Percentiles rank a stretch among this genome's conserved stretches.
Conservation (phyloP, 768 basidiomycete genomes). For the Boletus coccyginus region DNA sequence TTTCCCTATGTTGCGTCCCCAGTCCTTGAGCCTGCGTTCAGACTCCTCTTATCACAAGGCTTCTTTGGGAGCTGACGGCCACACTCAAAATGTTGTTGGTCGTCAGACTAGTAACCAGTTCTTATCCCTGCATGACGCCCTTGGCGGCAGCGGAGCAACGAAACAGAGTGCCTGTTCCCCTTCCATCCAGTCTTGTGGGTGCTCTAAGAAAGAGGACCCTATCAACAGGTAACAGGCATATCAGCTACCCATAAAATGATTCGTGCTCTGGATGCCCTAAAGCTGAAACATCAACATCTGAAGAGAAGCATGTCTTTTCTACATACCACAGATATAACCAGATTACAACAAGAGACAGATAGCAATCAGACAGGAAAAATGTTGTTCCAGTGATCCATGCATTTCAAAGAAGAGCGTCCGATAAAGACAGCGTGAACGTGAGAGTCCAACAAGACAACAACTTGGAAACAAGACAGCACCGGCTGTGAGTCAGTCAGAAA, state of each 20-base stretch:
- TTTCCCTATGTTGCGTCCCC: too few species aligned
- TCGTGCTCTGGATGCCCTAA: too few species aligned
- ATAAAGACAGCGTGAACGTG: neutral
- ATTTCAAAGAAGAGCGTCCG: neutral
- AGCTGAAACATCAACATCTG: neutral
- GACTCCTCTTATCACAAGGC: too few species aligned
- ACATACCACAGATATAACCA: constrained; percentile 8
- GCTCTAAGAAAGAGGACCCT: neutral
- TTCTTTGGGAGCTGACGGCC: too few species aligned
- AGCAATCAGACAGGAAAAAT: neutral
- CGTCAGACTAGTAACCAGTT: too few species aligned
- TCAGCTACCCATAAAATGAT: neutral
- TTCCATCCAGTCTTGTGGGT: neutral
- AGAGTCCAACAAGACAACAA: constrained; percentile 3
- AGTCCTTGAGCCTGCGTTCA: too few species aligned
- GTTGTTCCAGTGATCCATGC: neutral
- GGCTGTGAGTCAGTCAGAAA: neutral
- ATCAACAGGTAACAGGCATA: neutral
- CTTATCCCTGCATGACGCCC: neutral
- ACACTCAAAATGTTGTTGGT: too few species aligned
- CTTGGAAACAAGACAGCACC: neutral
- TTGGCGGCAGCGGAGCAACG: neutral
- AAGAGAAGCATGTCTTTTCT: neutral
- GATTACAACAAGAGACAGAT: constrained; percentile 7
- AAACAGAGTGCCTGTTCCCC: neutral